Evolutionary conservation across 2,329 filamentous ascomycete genomes (phyloP).

Genomic region (Allantophomopsis cytisporea): DNA sequence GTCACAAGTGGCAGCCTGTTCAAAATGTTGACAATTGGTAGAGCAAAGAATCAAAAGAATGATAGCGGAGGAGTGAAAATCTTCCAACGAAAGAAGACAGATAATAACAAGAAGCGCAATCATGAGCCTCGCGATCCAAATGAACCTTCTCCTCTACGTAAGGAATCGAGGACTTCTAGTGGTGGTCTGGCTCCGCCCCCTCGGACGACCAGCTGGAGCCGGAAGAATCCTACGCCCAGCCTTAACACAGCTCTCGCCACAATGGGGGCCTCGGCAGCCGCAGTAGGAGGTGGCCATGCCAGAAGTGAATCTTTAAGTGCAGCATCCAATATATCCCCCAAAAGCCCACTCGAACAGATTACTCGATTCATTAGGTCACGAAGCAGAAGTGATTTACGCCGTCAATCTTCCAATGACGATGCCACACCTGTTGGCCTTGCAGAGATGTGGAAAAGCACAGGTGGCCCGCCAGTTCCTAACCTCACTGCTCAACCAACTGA

Average conservation of each 20-base stretch:
- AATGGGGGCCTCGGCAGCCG: slow-evolving; percentile 38
- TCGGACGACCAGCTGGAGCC: slow-evolving; percentile 34
- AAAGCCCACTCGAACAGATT: slow-evolving; percentile 21
- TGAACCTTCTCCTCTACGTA: slow-evolving; percentile 12
- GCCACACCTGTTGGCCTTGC: slow-evolving; percentile 25
- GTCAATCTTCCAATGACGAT: slow-evolving; percentile 22
- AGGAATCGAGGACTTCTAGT: slow-evolving; percentile 19
- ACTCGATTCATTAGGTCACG: slow-evolving; percentile 31
- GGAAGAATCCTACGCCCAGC: slow-evolving; percentile 36
- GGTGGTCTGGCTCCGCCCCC: slow-evolving; percentile 31
- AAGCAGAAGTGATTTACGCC: slow-evolving; percentile 39
- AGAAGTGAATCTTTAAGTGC: slow-evolving; percentile 47
- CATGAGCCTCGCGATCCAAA: slow-evolving; percentile 12
- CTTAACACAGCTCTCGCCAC: slow-evolving; percentile 44
- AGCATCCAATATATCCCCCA: slow-evolving; percentile 31
- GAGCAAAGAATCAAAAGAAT: slow-evolving; percentile 20
- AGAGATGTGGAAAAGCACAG: slow-evolving; percentile 39
- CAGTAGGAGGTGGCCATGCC: slow-evolving; percentile 39
- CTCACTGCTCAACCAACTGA: slow-evolving; percentile 31
- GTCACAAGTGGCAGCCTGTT: slow-evolving; percentile 46
- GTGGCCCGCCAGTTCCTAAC: slow-evolving; percentile 42
- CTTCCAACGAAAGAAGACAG: slow-evolving; percentile 14
- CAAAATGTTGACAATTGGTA: slow-evolving; percentile 44
- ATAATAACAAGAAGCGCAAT: slow-evolving; percentile 17
- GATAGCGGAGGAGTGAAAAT: slow-evolving; percentile 32